phyloP scores from a whole-genome alignment of 2,329 filamentous ascomycete genomes.

The Colletotrichum tropicale region DNA sequence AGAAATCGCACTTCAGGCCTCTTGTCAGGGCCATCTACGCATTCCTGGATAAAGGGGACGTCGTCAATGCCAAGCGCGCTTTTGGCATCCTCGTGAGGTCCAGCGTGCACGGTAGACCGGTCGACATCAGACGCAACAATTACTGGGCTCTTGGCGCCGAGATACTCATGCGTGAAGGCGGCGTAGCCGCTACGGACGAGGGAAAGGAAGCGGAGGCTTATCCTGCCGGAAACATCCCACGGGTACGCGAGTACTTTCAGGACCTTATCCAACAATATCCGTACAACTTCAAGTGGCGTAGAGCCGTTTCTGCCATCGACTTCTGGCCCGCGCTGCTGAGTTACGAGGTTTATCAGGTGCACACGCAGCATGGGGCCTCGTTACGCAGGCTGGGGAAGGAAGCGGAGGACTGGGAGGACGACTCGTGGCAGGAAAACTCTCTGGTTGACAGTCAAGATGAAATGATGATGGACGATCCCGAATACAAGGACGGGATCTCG shows the following conservation, averaged over 20 bases:
- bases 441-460: constrained; percentile 20
- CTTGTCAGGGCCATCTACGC: constrained; percentile 66
- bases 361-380: constrained; percentile 60
- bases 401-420: constrained; percentile 33
- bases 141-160: constrained; percentile 88
- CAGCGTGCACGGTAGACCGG: constrained; percentile 50
- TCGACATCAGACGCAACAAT: constrained; percentile 73
- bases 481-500: constrained; percentile 22
- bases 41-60: constrained; percentile 73
- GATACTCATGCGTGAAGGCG: constrained; percentile 71
- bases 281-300: constrained; percentile 65
- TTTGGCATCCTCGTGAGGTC: constrained; percentile 70
- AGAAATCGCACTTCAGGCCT: constrained; percentile 18
- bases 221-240: constrained; percentile 47
- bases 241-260: constrained; percentile 71
- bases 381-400: constrained; percentile 39
- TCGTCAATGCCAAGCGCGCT: constrained; percentile 72
- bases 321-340: constrained; percentile 85
- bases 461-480: constrained; percentile 24
- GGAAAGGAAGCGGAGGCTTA: constrained; percentile 13
- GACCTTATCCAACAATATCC: constrained; percentile 79
- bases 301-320: constrained; percentile 68
- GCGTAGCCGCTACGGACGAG: constrained; percentile 5
- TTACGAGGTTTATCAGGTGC: constrained; percentile 78
- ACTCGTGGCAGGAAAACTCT: constrained; percentile 12